These are phyloP conservation scores for Orbilia javanica DNA, from an alignment of 2,329 filamentous ascomycete genomes.

Conservation along the genomic window DNA sequence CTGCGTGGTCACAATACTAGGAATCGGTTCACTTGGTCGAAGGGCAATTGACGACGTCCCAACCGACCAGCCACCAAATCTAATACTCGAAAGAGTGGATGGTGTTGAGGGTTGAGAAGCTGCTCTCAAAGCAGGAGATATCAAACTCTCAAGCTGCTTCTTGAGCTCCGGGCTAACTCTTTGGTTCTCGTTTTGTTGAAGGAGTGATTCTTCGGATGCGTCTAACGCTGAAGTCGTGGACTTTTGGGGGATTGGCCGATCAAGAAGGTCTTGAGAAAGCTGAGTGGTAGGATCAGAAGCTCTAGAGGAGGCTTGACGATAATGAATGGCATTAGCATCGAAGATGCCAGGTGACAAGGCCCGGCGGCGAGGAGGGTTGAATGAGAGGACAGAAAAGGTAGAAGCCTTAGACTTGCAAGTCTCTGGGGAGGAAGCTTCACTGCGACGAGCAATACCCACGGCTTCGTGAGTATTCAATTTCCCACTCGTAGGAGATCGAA, in stretches of 20 bases:
- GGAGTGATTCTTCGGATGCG: neutral
- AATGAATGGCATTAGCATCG: neutral
- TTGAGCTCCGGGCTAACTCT: conserved; percentile 29
- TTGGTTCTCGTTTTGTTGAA: conserved; percentile 31
- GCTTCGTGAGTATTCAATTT: neutral
- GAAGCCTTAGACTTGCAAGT: conserved; percentile 18
- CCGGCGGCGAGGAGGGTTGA: conserved; percentile 13
- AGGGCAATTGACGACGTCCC: conserved; percentile 36
- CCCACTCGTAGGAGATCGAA: neutral
- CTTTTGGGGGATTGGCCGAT: neutral
- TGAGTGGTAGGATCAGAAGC: conserved; percentile 8
- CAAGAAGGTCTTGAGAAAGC: neutral
- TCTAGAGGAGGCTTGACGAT: conserved; percentile 13
- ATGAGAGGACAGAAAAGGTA: conserved; percentile 29
- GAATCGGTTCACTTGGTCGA: conserved; percentile 19
- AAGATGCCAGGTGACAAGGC: conserved; percentile 19
- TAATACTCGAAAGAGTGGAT: neutral
- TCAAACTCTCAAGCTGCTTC: conserved; percentile 30
- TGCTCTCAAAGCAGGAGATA: conserved; percentile 9
- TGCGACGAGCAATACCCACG: neutral
- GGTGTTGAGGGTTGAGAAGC: neutral
- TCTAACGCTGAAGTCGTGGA: neutral
- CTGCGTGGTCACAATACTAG: conserved; percentile 43
- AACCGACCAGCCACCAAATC: conserved; percentile 29
- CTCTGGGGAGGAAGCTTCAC: conserved; percentile 59